phyloP scores from a whole-genome alignment of 257 asterid genomes.

The Anisodus acutangulus region DNA sequence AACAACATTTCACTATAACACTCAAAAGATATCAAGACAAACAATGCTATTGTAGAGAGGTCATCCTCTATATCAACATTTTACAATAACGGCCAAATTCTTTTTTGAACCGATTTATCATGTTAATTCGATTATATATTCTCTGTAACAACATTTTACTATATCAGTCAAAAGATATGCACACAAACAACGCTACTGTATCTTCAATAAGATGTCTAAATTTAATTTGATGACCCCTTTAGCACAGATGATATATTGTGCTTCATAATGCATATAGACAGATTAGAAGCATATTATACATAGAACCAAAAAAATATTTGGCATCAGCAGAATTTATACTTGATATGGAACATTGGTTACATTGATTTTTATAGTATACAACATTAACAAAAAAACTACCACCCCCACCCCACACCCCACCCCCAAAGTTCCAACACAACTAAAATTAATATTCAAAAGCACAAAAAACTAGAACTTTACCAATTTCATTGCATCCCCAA shows the following conservation, averaged over 20 bases:
- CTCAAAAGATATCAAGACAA: background rate
- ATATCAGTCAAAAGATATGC: no score
- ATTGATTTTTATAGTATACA: background rate
- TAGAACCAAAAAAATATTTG: background rate
- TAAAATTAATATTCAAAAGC: background rate
- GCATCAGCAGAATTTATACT: background rate
- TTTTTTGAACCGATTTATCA: no score
- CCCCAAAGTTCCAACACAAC: conserved; percentile 8
- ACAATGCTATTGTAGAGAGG: background rate
- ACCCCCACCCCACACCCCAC: no score
- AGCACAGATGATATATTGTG: background rate
- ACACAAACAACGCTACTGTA: background rate
- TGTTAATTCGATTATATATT: no score
- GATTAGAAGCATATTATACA: background rate
- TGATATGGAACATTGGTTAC: background rate
- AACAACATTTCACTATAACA: background rate
- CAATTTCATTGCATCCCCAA: conserved; percentile 15
- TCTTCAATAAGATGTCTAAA: background rate
- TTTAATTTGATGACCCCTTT: background rate
- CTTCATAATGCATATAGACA: background rate
- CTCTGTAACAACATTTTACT: background rate
- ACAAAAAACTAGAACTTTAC: conserved; percentile 27
- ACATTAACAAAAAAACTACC: background rate
- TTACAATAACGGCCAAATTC: no score
- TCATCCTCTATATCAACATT: no score